These are phyloP conservation scores for Aspergillus kassunensis DNA, from an alignment of 495 filamentous ascomycete genomes.

Conservation along the genomic window DNA sequence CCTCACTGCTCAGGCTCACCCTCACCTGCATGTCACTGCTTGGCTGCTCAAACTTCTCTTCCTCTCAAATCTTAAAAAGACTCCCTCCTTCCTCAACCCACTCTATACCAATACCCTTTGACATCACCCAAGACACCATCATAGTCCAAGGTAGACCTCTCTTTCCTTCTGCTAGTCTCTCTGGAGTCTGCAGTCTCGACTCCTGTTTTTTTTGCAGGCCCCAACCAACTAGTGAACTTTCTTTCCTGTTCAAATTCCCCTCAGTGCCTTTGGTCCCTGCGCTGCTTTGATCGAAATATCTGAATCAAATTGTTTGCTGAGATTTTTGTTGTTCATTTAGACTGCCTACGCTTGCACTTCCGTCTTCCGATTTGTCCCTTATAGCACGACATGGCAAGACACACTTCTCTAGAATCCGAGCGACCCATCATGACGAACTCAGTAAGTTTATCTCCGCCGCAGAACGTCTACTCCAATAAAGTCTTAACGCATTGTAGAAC, in stretches of 20 bases:
- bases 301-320: too few species aligned
- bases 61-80: too few species aligned
- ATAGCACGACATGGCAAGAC: constrained; percentile 49
- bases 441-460: constrained; percentile 45
- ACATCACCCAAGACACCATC: too few species aligned
- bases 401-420: constrained; percentile 65
- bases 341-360: background rate
- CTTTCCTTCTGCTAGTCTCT: background rate
- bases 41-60: too few species aligned
- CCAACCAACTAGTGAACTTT: background rate
- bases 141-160: too few species aligned
- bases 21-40: too few species aligned
- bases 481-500: constrained; percentile 39
- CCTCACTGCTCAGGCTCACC: too few species aligned
- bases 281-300: too few species aligned
- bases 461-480: background rate
- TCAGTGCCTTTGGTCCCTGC: background rate
- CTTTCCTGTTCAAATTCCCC: background rate
- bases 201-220: background rate
- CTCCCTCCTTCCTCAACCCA: too few species aligned
- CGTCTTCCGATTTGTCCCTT: background rate
- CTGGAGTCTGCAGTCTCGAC: constrained; percentile 6
- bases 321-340: background rate
- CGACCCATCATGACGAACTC: constrained; percentile 74
- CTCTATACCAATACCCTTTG: too few species aligned